Percentiles rank a stretch among this genome's conserved stretches.
Evolutionary conservation across 1,284 basidiomycete species (phyloP).

Genomic region (Pisolithus thermaeus): DNA sequence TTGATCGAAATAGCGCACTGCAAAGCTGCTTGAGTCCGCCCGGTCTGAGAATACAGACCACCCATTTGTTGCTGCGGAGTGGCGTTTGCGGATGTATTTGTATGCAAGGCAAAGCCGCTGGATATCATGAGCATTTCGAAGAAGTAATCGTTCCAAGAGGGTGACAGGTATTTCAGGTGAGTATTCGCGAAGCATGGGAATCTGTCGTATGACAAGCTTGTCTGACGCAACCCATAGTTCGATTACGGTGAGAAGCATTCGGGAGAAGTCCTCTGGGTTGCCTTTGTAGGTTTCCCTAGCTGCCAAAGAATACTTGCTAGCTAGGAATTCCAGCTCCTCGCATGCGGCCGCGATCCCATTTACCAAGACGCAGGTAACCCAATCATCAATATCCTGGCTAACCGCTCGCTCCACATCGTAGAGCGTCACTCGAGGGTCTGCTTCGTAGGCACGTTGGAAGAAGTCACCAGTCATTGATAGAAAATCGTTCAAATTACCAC

Average conservation of each 20-base stretch:
- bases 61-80: constrained; percentile 5
- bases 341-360: too few relatives aligned
- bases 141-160: constrained; percentile 35
- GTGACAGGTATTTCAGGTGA: constrained; percentile 37
- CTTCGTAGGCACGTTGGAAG: constrained; percentile 11
- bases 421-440: constrained; percentile 20
- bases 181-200: constrained; percentile 35
- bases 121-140: constrained; percentile 27
- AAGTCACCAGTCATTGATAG: constrained; percentile 12
- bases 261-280: constrained; percentile 15
- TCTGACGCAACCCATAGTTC: constrained; percentile 43
- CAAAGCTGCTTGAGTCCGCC: constrained; percentile 15
- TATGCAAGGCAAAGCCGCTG: constrained; percentile 23
- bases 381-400: constrained; percentile 23
- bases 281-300: too few relatives aligned
- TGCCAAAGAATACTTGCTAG: too few relatives aligned
- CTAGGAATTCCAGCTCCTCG: too few relatives aligned
- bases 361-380: constrained; percentile 19
- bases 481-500: constrained; percentile 18
- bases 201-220: constrained; percentile 25
- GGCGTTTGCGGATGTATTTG: constrained; percentile 27
- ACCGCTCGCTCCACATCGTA: constrained; percentile 33
- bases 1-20: constrained; percentile 28
- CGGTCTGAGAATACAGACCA: constrained; percentile 21
- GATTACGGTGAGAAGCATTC: constrained; percentile 34